Evolutionary conservation across 192 early-diverging fungal species (phyloP).

Genomic region (Podila clonocystis): DNA sequence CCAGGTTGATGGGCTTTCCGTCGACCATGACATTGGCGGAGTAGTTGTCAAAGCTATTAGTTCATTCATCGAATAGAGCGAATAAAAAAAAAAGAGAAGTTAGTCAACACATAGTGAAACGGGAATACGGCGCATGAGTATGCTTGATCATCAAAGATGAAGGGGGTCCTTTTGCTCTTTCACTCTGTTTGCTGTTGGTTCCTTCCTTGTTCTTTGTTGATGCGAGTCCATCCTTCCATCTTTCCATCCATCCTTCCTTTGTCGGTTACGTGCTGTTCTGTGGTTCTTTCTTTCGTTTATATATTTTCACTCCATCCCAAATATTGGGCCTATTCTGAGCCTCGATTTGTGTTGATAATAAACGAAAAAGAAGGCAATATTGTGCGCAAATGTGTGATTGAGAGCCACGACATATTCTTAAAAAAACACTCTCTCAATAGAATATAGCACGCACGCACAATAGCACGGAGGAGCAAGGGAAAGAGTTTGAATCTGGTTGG

Average conservation of each 20-base stretch:
- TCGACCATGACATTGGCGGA: constrained; percentile 99
- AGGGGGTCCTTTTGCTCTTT: too few relatives aligned
- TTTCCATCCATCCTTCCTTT: too few relatives aligned
- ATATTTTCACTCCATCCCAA: background rate
- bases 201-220: too few relatives aligned
- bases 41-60: constrained; percentile 94
- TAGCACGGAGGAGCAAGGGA: too few relatives aligned
- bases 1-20: constrained; percentile 97
- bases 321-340: constrained; percentile 1
- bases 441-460: too few relatives aligned
- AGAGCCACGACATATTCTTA: background rate
- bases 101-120: too few relatives aligned
- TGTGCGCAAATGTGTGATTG: background rate
- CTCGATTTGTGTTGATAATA: constrained; percentile 2
- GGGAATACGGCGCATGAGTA: too few relatives aligned
- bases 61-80: background rate
- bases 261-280: background rate
- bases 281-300: background rate
- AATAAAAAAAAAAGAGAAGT: background rate
- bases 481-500: too few relatives aligned
- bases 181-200: too few relatives aligned
- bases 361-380: background rate
- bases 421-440: background rate
- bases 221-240: too few relatives aligned
- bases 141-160: too few relatives aligned